Base-by-base conservation (phyloP, 2,329 filamentous ascomycete species). In the Polychaeton citri region DNA sequence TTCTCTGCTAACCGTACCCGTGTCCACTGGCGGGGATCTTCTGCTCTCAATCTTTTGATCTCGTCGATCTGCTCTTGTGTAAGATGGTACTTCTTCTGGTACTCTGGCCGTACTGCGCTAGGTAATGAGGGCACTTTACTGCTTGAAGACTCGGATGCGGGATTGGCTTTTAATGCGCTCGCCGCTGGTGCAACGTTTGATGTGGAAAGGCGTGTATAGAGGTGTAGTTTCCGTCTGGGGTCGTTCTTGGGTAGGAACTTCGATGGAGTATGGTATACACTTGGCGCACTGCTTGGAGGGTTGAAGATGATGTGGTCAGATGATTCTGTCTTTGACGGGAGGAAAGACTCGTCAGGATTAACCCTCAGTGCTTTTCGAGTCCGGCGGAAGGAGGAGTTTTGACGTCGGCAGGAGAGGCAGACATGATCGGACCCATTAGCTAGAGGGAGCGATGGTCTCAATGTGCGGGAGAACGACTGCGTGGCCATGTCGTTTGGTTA, bases 221-320 rank as follows among this genome's bases (percentile, higher is more conserved):
- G 7, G 46, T 66, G 65, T 19, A 74, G 53, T 30, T 54, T 49
- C 42, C 65, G 59, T 38, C 76, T 65, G 16, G 64, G 61, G 57
- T 81, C 76, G 43, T 65, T 61, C 36, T 62, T 52, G 4, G 76
- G 76, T 6, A 81, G 64, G 53, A 81, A 81, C 44, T 76, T 75
- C 19, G 65, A 58, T 2, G 76, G 76, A 2, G 76, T 81, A 51
- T 77, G 71, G 49, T 74, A 76, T 17, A 74, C 68, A 41, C 66
- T 74, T 6, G 76, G 75, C 5, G 71, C 68, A 19, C 72, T 71
- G 5, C 74, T 73, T 1, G 76, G 76, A 21, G 76, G 76, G 46
- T 80, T 80, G 65, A 74, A 74, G 52, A 80, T 66, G 51, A 77
- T 74, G 49, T 72, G 67, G 39, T 72, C 66, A 41, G 60, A 58